Evolutionary conservation across 192 early-diverging fungal genomes (phyloP), one percentile per base, ranked within the genome.

Genomic region (Mortierella claussenii): DNA sequence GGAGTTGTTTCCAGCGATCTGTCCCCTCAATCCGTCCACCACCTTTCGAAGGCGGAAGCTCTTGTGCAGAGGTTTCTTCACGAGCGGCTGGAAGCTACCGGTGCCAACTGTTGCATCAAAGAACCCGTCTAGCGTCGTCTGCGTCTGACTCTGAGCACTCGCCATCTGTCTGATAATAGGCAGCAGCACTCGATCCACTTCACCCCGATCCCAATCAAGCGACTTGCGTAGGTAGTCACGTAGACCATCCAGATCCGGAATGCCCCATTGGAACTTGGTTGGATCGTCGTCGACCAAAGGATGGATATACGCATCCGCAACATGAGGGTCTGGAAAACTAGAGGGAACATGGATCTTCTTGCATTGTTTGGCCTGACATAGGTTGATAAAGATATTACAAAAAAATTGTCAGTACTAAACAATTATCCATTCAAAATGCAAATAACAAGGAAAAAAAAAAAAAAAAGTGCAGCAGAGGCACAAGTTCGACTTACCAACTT

Each of bases 251-350:
- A 91, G 23, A 59, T 94, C 82, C 23, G 93, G 91, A 28, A 82
- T 68, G 0, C 89, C 92, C 93, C 93, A 96, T 60, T 82, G 48
- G 65, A 94, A 93, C 44, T 76, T 52, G 31, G 79, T 53, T 18
- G 55, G 45, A 11, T 87, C 87, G 1, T 74, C 69, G 65, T 96
- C 91, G 1, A 98, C 94, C 31, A 84, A 57, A 0, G 98, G 98
- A 20, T 86, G 58, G 26, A 88, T 65, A 71, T 98, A 99, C 0
- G 97, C 95, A 12, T 89, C 85, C 20, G 79, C 80, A 1, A 98
- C 89, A 37, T 83, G 85, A 17, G 83, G 80, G 66, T 93, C 88
- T 10, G 97, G 98, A 62, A 99, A 99, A 13, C 70, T 69, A 0
- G 81, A 79, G 0, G 96, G 91, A 2, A 99, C 59, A 18, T 89